Evolutionary conservation across 2,329 filamentous ascomycete species (phyloP).

Genomic region (Pseudogymnoascus sp.): DNA sequence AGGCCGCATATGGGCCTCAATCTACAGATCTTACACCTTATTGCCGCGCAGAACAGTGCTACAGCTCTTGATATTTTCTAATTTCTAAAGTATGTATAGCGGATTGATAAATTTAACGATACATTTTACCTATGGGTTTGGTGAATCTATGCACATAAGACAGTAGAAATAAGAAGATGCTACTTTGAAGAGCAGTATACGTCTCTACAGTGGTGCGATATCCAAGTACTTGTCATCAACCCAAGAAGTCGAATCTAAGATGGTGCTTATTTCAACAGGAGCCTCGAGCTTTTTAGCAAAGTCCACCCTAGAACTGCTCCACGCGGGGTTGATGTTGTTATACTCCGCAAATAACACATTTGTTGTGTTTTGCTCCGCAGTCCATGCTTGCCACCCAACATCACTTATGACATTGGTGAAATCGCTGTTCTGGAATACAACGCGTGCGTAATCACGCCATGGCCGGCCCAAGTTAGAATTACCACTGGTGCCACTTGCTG

Average conservation of each 20-base stretch:
- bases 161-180: too few species aligned
- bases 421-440: slow-evolving; percentile 41
- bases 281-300: not conserved
- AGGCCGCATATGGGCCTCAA: too few species aligned
- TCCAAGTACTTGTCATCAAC: slow-evolving; percentile 30
- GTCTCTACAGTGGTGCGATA: not conserved
- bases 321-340: slow-evolving; percentile 16
- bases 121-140: too few species aligned
- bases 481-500: slow-evolving; percentile 24
- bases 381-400: slow-evolving; percentile 44
- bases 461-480: slow-evolving; percentile 43
- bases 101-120: too few species aligned
- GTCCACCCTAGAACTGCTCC: not conserved
- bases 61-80: too few species aligned
- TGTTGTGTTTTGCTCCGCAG: slow-evolving; percentile 12
- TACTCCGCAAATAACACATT: slow-evolving; percentile 18
- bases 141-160: too few species aligned
- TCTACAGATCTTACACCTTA: too few species aligned
- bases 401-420: slow-evolving; percentile 42
- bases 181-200: not conserved
- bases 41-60: too few species aligned
- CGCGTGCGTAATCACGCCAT: slow-evolving; percentile 41
- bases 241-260: slow-evolving; percentile 36
- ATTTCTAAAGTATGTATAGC: too few species aligned
- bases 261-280: slow-evolving; percentile 26